Conservation (phyloP, 2,329 filamentous ascomycete species). For the Hypoxylon sp. region DNA sequence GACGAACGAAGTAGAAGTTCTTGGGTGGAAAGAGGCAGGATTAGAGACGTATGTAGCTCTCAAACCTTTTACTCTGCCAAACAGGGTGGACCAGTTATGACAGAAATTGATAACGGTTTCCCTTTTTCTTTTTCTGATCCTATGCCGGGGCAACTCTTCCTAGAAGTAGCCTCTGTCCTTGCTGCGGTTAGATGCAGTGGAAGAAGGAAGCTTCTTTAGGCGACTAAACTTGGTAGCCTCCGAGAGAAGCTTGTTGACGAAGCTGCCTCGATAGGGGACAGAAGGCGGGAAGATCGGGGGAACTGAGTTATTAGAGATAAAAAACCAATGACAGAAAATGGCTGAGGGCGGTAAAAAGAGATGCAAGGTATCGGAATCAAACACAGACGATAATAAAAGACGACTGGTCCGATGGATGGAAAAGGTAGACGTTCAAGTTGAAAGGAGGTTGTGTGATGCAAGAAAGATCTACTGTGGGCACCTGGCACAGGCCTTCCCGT, state of each 20-base stretch:
- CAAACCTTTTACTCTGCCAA: slow-evolving; percentile 58
- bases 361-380: slow-evolving; percentile 9
- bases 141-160: slow-evolving; percentile 17
- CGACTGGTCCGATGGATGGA: slow-evolving; percentile 7
- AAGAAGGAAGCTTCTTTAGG: slow-evolving; percentile 16
- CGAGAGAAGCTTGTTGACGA: slow-evolving; percentile 12
- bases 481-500: slow-evolving; percentile 7
- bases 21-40: slow-evolving; percentile 49
- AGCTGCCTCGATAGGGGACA: slow-evolving; percentile 1
- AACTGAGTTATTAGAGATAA: neutral
- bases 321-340: neutral
- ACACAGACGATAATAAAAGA: slow-evolving; percentile 7
- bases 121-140: slow-evolving; percentile 44
- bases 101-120: slow-evolving; percentile 44
- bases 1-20: slow-evolving; percentile 47
- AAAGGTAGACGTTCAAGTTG: slow-evolving; percentile 24
- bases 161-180: slow-evolving; percentile 16
- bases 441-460: slow-evolving; percentile 37
- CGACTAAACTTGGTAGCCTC: slow-evolving; percentile 11
- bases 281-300: neutral
- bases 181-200: slow-evolving; percentile 23
- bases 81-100: slow-evolving; percentile 42
- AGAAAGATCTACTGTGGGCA: slow-evolving; percentile 37
- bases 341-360: neutral
- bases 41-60: slow-evolving; percentile 55